These are phyloP conservation scores for Papilionanthe hybrid DNA, from an alignment of 116 monocot genomes.

Conservation along the genomic window DNA sequence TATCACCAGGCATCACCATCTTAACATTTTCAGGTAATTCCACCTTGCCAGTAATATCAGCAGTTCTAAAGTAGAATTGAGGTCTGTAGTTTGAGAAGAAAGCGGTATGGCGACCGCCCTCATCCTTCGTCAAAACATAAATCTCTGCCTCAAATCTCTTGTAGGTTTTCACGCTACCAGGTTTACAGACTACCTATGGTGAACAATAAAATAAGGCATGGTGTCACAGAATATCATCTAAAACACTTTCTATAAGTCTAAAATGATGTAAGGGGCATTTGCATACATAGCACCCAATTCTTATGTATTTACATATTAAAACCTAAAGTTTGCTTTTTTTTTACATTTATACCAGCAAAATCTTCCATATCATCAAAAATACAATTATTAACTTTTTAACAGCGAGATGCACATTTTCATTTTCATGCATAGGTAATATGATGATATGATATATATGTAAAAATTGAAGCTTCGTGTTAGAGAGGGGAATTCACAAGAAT, in stretches of 20 bases:
- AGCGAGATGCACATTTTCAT: too few relatives aligned
- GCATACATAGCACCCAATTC: too few relatives aligned
- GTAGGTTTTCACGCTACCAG: constrained; percentile 77
- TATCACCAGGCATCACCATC: constrained; percentile 99
- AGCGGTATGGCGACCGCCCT: constrained; percentile 94
- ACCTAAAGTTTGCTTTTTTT: too few relatives aligned
- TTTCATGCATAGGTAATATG: too few relatives aligned
- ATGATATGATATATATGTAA: too few relatives aligned
- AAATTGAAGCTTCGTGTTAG: too few relatives aligned
- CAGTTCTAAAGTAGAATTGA: constrained; percentile 95
- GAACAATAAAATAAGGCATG: not conserved
- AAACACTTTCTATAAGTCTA: not conserved
- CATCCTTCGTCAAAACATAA: constrained; percentile 95
- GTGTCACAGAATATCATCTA: not conserved
- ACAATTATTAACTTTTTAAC: too few relatives aligned
- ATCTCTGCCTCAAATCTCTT: constrained; percentile 96
- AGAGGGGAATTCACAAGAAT: too few relatives aligned
- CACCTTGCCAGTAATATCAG: constrained; percentile 91
- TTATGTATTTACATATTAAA: too few relatives aligned
- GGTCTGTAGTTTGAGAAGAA: constrained; percentile 97
- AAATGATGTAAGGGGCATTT: not conserved
- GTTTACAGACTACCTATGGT: constrained; percentile 78
- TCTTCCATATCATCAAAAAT: too few relatives aligned
- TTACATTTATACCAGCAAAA: too few relatives aligned
- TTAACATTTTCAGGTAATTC: constrained; percentile 85